These are phyloP conservation scores for Boletus rubescentipes DNA, from an alignment of 768 basidiomycete genomes.

Conservation along the genomic window DNA sequence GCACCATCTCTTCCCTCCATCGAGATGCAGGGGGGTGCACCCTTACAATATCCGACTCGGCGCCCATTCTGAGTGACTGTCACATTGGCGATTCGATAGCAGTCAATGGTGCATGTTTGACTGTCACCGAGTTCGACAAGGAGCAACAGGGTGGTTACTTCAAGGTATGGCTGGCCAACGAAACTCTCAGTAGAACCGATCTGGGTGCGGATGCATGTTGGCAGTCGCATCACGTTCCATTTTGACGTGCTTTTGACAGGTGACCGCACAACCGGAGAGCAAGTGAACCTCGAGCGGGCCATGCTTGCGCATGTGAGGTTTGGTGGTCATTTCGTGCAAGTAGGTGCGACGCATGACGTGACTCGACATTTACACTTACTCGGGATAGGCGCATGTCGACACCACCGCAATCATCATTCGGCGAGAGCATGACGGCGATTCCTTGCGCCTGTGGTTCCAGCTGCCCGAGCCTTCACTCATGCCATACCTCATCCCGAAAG, in stretches of 20 bases:
- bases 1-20: slow-evolving; percentile 63
- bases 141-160: slow-evolving; percentile 72
- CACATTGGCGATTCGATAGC: slow-evolving; percentile 93
- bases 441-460: slow-evolving; percentile 80
- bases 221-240: not conserved
- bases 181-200: slow-evolving; percentile 89
- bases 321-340: slow-evolving; percentile 98
- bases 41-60: slow-evolving; percentile 70
- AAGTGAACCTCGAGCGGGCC: slow-evolving; percentile 91
- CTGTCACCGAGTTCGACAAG: slow-evolving; percentile 81
- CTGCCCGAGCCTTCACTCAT: slow-evolving; percentile 67
- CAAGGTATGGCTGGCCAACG: slow-evolving; percentile 93
- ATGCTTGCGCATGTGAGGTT: slow-evolving; percentile 91
- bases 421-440: slow-evolving; percentile 77
- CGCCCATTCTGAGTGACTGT: slow-evolving; percentile 81
- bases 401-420: slow-evolving; percentile 75
- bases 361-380: not conserved
- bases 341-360: slow-evolving; percentile 30
- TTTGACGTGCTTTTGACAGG: slow-evolving; percentile 45
- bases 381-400: slow-evolving; percentile 86
- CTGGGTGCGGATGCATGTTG: slow-evolving; percentile 53
- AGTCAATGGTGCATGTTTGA: slow-evolving; percentile 85
- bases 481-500: slow-evolving; percentile 88
- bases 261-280: slow-evolving; percentile 71
- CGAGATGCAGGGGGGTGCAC: slow-evolving; percentile 77